Base-by-base conservation (phyloP, 2,329 filamentous ascomycete species). In the Alternaria angustiovoidea region DNA sequence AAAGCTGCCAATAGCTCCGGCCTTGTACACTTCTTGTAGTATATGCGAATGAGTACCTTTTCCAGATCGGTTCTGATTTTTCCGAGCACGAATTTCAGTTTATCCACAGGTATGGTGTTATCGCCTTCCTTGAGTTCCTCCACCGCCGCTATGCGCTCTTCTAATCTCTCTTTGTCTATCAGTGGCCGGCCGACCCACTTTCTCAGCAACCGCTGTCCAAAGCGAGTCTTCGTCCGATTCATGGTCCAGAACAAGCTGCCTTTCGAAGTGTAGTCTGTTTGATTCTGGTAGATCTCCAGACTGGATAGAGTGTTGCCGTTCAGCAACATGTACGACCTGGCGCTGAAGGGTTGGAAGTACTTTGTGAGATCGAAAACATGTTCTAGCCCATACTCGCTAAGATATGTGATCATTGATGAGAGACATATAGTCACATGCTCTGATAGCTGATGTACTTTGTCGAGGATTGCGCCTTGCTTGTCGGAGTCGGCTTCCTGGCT, bases 311-410 rank as follows among this genome's bases (percentile, higher is more conserved):
- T 97, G 55, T 97, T 99, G 44, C 94, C 95, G 74, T 96, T 97
- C 61, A 99, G 83, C 4, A 98, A 84, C 95, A 99, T 98, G 74
- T 98, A 94, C 14, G 94, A 94, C 38, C 94, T 86, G 7, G 94
- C 92, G 69, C 92, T 97, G 80, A 99, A 99, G 2, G 93, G 93
- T 69, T 97, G 91, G 73, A 99, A 99, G 80, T 98, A 97, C 71
- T 96, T 97, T 2, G 95, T 98, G 43, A 99, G 82, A 72, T 97
- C 91, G 70, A 99, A 97, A 54, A 99, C 92, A 81, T 98, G 93
- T 77, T 98, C 91, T 20, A 99, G 84, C 0, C 93, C 93, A 75
- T 97, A 99, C 66, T 97, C 94, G 18, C 88, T 89, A 69, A 99
- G 83, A 73, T 99, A 94, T 1, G 87, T 92, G 69, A 99, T 98